A percentile compares a stretch with the other conserved stretches of the same genome.
Conservation (phyloP, 306 rosid genomes). For the Gastrolobium bilobum region DNA sequence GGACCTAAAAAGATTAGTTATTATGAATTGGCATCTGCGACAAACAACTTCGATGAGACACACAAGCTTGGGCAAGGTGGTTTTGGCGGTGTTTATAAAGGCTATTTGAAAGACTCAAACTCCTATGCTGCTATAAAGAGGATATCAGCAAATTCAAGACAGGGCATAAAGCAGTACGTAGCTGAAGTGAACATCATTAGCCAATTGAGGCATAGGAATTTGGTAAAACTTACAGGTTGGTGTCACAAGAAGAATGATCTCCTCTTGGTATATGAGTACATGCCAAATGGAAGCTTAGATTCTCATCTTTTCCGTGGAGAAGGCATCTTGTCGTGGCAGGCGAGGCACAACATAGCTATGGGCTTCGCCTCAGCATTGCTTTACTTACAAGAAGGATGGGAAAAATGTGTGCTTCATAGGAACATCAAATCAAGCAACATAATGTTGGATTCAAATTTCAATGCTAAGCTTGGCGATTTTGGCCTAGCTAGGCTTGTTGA, state of each 20-base stretch:
- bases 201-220: conserved; percentile 48
- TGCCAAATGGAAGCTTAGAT: conserved; percentile 51
- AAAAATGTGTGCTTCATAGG: conserved; percentile 58
- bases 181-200: conserved; percentile 51
- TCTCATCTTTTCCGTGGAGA: conserved; percentile 26
- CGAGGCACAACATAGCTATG: conserved; percentile 41
- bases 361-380: conserved; percentile 51
- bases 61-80: conserved; percentile 51
- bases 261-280: conserved; percentile 47
- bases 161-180: conserved; percentile 39
- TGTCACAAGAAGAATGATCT: conserved; percentile 48
- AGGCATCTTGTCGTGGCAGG: conserved; percentile 37
- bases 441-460: conserved; percentile 61
- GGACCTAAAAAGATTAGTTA: conserved; percentile 45
- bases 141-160: conserved; percentile 39
- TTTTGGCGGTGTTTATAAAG: conserved; percentile 51
- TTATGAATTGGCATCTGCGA: conserved; percentile 27
- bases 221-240: conserved; percentile 53
- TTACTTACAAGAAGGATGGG: conserved; percentile 51
- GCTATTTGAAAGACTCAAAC: conserved; percentile 14
- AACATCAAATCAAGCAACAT: conserved; percentile 65
- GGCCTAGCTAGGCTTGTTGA: conserved; percentile 63
- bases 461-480: conserved; percentile 61
- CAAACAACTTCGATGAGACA: conserved; percentile 44
- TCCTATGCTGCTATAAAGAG: conserved; percentile 44